phyloP scores from a whole-genome alignment of 1,284 basidiomycete genomes.

The Phlebopus sp. region DNA sequence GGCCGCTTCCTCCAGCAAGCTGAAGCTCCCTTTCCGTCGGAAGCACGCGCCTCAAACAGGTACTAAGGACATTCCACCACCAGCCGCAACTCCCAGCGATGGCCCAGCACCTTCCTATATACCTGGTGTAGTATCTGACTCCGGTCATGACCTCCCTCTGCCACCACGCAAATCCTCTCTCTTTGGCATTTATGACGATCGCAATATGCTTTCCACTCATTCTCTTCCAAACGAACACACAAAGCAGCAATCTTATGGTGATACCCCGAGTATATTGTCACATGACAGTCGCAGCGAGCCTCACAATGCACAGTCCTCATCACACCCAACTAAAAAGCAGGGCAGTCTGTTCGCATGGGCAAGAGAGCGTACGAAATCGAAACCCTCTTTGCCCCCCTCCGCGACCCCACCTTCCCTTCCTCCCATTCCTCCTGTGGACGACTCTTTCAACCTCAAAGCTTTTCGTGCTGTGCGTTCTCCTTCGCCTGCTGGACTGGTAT shows the following conservation, averaged over 20 bases:
- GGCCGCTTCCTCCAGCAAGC: constrained; percentile 36
- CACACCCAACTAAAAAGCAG: constrained; percentile 31
- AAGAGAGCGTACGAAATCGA: constrained; percentile 43
- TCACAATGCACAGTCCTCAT: constrained; percentile 10
- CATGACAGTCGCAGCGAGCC: constrained; percentile 18
- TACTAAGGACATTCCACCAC: neutral
- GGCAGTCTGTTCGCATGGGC: constrained; percentile 37
- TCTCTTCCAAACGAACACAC: constrained; percentile 50
- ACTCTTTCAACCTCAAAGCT: constrained; percentile 58
- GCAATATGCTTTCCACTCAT: constrained; percentile 51
- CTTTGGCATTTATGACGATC: constrained; percentile 50
- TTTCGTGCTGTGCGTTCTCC: constrained; percentile 60
- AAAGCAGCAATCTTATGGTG: constrained; percentile 15
- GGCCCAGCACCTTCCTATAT: constrained; percentile 22
- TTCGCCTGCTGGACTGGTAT: constrained; percentile 24
- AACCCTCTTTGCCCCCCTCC: constrained; percentile 30
- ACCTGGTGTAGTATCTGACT: constrained; percentile 36
- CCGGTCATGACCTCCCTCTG: constrained; percentile 35
- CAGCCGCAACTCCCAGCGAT: constrained; percentile 23
- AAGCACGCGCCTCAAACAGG: constrained; percentile 10
- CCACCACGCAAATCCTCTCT: constrained; percentile 58
- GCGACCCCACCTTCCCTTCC: constrained; percentile 19
- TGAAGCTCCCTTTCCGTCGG: constrained; percentile 38
- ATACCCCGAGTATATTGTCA: constrained; percentile 26
- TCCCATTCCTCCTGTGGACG: constrained; percentile 15